phyloP scores from a whole-genome alignment of 805 yeast genomes.

The Tetrapisispora iriomotensis region DNA sequence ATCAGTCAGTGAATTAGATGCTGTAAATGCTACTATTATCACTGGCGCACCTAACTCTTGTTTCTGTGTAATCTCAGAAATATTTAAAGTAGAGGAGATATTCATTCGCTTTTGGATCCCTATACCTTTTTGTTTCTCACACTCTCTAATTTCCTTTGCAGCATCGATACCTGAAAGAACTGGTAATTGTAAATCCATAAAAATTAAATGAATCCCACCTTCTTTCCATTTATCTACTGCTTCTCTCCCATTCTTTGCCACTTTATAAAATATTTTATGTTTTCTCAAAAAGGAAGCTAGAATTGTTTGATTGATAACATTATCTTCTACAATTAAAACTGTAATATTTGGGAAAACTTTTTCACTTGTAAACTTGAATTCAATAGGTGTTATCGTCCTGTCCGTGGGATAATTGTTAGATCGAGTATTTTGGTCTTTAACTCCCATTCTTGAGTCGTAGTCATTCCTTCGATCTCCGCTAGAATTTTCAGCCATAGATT shows the following conservation, averaged over 20 bases:
- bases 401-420: not conserved
- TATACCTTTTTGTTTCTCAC: slow-evolving; percentile 71
- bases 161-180: slow-evolving; percentile 94
- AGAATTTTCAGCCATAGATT: not conserved
- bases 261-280: slow-evolving; percentile 71
- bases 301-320: slow-evolving; percentile 86
- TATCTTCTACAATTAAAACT: slow-evolving; percentile 92
- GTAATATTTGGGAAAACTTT: slow-evolving; percentile 82
- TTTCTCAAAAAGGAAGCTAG: slow-evolving; percentile 79
- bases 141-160: slow-evolving; percentile 77
- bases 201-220: slow-evolving; percentile 89
- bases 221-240: slow-evolving; percentile 90
- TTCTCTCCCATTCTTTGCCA: slow-evolving; percentile 89
- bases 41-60: slow-evolving; percentile 60
- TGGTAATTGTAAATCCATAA: slow-evolving; percentile 96
- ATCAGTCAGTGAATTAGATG: slow-evolving; percentile 77
- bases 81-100: slow-evolving; percentile 8
- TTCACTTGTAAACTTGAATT: slow-evolving; percentile 24
- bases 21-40: slow-evolving; percentile 95
- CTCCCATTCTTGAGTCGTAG: not conserved
- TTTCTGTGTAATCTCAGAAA: not conserved
- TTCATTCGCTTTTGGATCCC: slow-evolving; percentile 34
- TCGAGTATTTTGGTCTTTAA: not conserved
- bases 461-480: not conserved
- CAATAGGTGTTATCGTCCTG: not conserved